Percentiles rank a stretch among this genome's conserved stretches.
These are phyloP conservation scores for Ophiostoma ips DNA, from an alignment of 2,329 filamentous ascomycete genomes.

Conservation along the genomic window DNA sequence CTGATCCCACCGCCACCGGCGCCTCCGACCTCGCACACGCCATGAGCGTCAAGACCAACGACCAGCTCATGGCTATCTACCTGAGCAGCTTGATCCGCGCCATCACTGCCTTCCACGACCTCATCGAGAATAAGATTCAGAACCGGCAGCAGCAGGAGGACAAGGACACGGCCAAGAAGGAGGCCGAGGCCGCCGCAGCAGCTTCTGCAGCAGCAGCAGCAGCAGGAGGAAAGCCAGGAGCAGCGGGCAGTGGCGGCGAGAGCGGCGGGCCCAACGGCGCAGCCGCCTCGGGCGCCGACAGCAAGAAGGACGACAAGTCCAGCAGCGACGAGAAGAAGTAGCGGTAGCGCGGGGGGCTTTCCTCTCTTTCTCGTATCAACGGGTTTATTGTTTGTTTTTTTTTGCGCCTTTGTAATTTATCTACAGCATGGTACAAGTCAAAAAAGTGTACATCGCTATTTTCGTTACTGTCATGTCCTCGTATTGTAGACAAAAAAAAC, in stretches of 20 bases:
- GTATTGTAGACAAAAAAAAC: too few relatives aligned
- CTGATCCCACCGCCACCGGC: conserved; percentile 34
- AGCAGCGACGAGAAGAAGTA: conserved; percentile 17
- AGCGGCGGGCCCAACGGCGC: conserved; percentile 23
- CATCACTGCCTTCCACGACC: conserved; percentile 96
- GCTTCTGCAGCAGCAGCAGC: conserved; percentile 16
- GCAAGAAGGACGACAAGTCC: conserved; percentile 30
- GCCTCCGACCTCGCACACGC: conserved; percentile 84
- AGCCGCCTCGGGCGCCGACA: conserved; percentile 23
- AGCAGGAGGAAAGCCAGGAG: not conserved
- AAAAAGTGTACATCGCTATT: too few relatives aligned
- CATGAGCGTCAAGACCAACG: conserved; percentile 98
- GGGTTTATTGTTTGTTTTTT: not conserved
- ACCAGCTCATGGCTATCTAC: conserved; percentile 98
- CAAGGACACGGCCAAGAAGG: conserved; percentile 72
- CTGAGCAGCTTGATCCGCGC: conserved; percentile 91
- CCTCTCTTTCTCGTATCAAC: too few relatives aligned
- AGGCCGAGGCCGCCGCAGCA: conserved; percentile 21
- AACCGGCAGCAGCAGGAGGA: conserved; percentile 96
- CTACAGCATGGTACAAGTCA: too few relatives aligned
- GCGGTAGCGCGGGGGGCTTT: conserved; percentile 14
- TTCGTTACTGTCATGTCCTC: too few relatives aligned
- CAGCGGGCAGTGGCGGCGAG: conserved; percentile 29
- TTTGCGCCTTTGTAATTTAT: conserved; percentile 5
- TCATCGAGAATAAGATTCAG: conserved; percentile 99